Conservation (phyloP, 148 eudicot species). For the Dianthus caryophyllus region DNA sequence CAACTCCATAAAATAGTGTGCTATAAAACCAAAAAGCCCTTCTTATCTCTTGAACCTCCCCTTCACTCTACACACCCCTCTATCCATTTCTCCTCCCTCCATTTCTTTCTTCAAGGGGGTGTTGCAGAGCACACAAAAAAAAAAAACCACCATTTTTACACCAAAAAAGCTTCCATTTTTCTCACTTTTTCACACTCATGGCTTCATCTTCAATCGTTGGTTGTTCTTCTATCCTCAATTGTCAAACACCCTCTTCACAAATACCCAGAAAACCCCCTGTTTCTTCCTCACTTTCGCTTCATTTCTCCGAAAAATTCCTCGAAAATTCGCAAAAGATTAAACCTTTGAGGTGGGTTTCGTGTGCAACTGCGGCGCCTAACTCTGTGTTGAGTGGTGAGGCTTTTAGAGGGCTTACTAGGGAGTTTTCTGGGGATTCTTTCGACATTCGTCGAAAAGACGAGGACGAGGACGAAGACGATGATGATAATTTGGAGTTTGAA, state of each 20-base stretch:
- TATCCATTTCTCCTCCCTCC: conserved; percentile 21
- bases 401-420: conserved; percentile 51
- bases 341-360: conserved; percentile 35
- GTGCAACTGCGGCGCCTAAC: conserved; percentile 67
- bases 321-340: conserved; percentile 27
- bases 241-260: conserved; percentile 45
- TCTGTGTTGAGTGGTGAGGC: conserved; percentile 83
- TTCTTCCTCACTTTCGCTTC: conserved; percentile 29
- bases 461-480: conserved; percentile 16
- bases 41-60: no score
- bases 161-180: no score
- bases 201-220: conserved; percentile 62
- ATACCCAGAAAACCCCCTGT: conserved; percentile 32
- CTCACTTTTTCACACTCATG: conserved; percentile 28
- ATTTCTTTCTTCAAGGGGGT: no score
- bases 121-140: no score
- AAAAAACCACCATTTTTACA: conserved; percentile 11
- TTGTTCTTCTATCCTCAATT: conserved; percentile 47
- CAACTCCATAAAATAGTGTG: not conserved
- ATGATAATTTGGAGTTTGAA: conserved; percentile 19
- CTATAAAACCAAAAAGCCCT: no score
- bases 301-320: conserved; percentile 31
- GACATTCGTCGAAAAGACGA: no score
- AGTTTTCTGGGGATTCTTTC: conserved; percentile 36
- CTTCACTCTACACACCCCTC: conserved; percentile 21